Evolutionary conservation across 306 rosid species (phyloP).

Genomic region (Ceratonia siliqua): DNA sequence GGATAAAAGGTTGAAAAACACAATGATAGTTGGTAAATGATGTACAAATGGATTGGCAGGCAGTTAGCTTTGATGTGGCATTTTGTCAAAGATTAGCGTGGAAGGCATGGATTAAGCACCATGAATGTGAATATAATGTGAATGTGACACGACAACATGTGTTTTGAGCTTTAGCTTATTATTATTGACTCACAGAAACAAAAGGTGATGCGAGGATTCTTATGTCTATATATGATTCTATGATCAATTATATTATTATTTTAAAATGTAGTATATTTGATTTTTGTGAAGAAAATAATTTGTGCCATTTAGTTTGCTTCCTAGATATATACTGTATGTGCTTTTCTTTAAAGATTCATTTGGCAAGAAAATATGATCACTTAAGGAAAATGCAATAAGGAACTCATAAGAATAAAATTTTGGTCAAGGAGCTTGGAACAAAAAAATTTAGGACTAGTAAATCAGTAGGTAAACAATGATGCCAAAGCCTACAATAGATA

Average conservation of each 20-base stretch:
- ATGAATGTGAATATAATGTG: constrained; percentile 63
- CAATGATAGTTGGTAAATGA: constrained; percentile 42
- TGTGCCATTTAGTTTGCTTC: background rate
- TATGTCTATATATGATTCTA: constrained; percentile 35
- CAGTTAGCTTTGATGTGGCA: constrained; percentile 26
- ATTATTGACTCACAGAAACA: constrained; percentile 43
- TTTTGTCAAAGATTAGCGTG: constrained; percentile 71
- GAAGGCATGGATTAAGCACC: constrained; percentile 46
- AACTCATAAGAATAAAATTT: background rate
- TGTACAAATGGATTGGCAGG: constrained; percentile 40
- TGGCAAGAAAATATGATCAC: constrained; percentile 6
- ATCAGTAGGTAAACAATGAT: background rate
- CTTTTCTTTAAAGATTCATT: constrained; percentile 6
- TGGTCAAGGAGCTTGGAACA: background rate
- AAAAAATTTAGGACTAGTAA: background rate
- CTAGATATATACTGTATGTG: background rate
- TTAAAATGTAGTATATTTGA: too few species aligned
- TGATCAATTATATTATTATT: too few species aligned
- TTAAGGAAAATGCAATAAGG: background rate
- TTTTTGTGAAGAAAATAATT: background rate
- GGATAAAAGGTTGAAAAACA: constrained; percentile 34
- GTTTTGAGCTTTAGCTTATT: constrained; percentile 45
- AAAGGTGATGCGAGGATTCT: constrained; percentile 28
- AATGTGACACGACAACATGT: constrained; percentile 43
- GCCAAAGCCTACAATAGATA: background rate